Evolutionary conservation across 2,329 filamentous ascomycete genomes (phyloP), one percentile per base, ranked within the genome.

Genomic region (Trichoderma breve): DNA sequence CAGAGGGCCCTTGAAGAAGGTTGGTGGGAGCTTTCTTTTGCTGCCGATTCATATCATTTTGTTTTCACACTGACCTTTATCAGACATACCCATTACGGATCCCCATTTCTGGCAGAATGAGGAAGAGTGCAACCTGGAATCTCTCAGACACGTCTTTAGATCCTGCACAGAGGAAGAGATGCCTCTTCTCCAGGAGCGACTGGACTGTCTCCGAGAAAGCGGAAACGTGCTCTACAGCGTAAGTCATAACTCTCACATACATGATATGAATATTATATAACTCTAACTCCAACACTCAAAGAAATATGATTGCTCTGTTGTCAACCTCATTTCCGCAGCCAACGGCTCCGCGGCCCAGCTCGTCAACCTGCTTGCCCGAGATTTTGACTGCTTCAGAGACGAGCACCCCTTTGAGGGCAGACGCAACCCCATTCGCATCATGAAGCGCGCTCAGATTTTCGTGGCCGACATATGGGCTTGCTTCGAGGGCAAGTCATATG

Each of bases 401-500:
- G 92, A 95, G 79, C 89, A 90, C 71, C 82, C 79, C 4, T 97
- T 94, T 79, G 90, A 95, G 68, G 90, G 90, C 11, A 90, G 91
- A 58, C 87, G 86, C 71, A 87, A 86, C 74, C 87, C 85, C 7
- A 90, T 99, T 3, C 91, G 94, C 15, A 88, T 99, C 74, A 90
- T 97, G 79, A 99, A 99, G 83, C 90, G 97, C 12, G 95, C 96
- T 2, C 96, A 99, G 82, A 99, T 99, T 73, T 88, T 98, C 24
- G 95, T 97, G 3, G 97, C 97, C 26, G 96, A 99, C 80, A 80
- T 98, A 1, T 99, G 97, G 97, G 97, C 96, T 6, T 97, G 94
- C 74, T 98, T 98, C 80, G 89, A 95, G 68, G 94, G 94, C 60
- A 86, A 91, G 75, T 86, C 88, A 30, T 95, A 91, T 77, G 97